Evolutionary conservation across 2,329 filamentous ascomycete species (phyloP).

Genomic region (Pseudogymnoascus sp.): DNA sequence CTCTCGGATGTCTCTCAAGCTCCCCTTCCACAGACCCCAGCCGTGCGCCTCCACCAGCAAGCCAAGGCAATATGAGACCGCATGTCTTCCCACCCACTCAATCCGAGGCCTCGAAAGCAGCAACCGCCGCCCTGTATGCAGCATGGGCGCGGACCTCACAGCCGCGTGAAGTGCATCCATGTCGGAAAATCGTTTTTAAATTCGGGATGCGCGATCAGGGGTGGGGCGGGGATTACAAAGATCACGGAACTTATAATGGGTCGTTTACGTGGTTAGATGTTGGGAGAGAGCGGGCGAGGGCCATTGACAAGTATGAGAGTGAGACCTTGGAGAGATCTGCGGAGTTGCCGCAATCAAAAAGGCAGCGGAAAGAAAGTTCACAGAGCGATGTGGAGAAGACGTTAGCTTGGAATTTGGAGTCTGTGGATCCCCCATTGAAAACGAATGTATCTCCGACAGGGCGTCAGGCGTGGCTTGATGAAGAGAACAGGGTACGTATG

Average conservation of each 20-base stretch:
- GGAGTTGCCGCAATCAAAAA: not conserved
- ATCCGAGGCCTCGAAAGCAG: not conserved
- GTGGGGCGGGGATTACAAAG: conserved; percentile 37
- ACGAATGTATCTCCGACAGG: not conserved
- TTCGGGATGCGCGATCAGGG: conserved; percentile 55
- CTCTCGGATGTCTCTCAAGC: conserved; percentile 13
- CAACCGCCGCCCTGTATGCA: not conserved
- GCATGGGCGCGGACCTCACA: conserved; percentile 19
- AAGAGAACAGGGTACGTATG: not conserved
- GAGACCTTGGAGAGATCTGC: not conserved
- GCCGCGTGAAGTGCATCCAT: conserved; percentile 37
- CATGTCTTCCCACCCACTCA: not conserved
- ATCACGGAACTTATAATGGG: conserved; percentile 37
- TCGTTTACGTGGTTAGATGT: conserved; percentile 61
- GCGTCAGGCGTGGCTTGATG: not conserved
- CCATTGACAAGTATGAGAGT: conserved; percentile 16
- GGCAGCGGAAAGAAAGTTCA: not conserved
- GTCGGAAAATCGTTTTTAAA: conserved; percentile 56
- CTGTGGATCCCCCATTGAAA: not conserved
- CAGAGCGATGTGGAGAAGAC: not conserved
- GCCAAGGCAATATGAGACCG: not conserved
- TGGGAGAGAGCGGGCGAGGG: conserved; percentile 51
- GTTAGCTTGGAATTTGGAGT: not conserved
- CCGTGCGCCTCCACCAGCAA: not conserved
- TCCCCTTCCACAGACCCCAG: conserved; percentile 18